A percentile compares a stretch with the other conserved stretches of the same genome.
phyloP scores from a whole-genome alignment of 352 stramenopile genomes.

The Phytophthora sansomeana region DNA sequence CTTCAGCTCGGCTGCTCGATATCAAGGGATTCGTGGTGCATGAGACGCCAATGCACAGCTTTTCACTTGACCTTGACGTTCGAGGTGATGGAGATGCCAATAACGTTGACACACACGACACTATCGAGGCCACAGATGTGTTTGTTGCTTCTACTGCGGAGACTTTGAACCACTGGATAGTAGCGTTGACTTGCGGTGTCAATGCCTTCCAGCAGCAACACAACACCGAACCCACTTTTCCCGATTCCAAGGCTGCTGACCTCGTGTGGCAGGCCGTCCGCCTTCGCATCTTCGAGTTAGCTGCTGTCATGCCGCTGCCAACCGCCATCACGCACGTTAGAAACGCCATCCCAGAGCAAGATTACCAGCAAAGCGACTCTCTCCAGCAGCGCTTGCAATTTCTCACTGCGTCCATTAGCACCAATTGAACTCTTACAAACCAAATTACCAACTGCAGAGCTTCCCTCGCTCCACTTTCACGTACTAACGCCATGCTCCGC shows the following conservation, averaged over 20 bases:
- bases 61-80: constrained; percentile 19
- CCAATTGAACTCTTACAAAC: not conserved
- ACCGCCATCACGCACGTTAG: constrained; percentile 29
- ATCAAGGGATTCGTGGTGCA: constrained; percentile 23
- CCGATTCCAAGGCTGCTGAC: constrained; percentile 14
- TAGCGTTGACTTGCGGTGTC: constrained; percentile 45
- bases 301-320: constrained; percentile 13
- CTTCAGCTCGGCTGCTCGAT: constrained; percentile 8
- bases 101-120: not conserved
- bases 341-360: constrained; percentile 8
- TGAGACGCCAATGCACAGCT: constrained; percentile 1
- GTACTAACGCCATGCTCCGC: constrained; percentile 1
- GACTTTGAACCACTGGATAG: constrained; percentile 41
- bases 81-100: not conserved
- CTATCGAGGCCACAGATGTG: not conserved
- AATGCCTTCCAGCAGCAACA: constrained; percentile 50
- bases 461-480: not conserved
- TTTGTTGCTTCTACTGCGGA: constrained; percentile 12
- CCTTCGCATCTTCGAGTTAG: constrained; percentile 56
- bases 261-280: constrained; percentile 56
- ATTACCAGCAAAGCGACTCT: constrained; percentile 16
- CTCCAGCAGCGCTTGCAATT: constrained; percentile 19
- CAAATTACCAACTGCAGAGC: no score
- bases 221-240: no score
- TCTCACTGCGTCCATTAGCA: constrained; percentile 1